These are phyloP conservation scores for Suillus fuscotomentosus DNA, from an alignment of 768 basidiomycete species.

Conservation along the genomic window DNA sequence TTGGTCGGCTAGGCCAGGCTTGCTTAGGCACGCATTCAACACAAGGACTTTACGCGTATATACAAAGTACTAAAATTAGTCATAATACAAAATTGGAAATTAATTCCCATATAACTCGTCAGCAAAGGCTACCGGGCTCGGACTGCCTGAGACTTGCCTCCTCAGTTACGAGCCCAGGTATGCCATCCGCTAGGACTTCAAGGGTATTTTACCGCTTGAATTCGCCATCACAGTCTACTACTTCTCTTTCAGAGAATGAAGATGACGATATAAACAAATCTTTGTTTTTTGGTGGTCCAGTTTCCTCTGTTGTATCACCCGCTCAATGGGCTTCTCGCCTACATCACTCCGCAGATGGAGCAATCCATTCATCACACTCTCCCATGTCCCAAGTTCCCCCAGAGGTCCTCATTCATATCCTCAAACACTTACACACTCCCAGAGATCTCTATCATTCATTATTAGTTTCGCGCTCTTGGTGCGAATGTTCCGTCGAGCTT, in stretches of 20 bases:
- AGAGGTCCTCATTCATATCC: conserved; percentile 90
- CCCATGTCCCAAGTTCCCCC: conserved; percentile 75
- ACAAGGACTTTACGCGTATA: neutral
- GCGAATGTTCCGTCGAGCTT: conserved; percentile 92
- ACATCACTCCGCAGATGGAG: conserved; percentile 33
- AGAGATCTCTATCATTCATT: conserved; percentile 74
- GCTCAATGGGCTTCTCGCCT: conserved; percentile 56
- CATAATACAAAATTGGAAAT: neutral
- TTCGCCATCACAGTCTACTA: conserved; percentile 67
- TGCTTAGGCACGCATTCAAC: conserved; percentile 5
- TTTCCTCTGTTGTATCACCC: conserved; percentile 49
- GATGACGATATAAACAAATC: conserved; percentile 61
- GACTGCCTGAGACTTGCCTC: neutral
- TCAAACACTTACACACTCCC: conserved; percentile 76
- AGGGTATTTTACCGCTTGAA: conserved; percentile 35
- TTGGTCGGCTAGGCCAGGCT: neutral
- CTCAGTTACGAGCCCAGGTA: conserved; percentile 5
- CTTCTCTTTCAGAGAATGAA: conserved; percentile 77
- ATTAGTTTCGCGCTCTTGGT: conserved; percentile 89
- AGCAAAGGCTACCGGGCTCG: conserved; percentile 6
- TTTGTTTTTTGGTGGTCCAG: conserved; percentile 34
- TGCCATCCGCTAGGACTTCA: conserved; percentile 27
- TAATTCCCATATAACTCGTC: conserved; percentile 7
- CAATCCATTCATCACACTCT: conserved; percentile 37
- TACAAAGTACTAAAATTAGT: neutral